Conservation (phyloP, 2,329 filamentous ascomycete species). For the Clarireedia sp. region DNA sequence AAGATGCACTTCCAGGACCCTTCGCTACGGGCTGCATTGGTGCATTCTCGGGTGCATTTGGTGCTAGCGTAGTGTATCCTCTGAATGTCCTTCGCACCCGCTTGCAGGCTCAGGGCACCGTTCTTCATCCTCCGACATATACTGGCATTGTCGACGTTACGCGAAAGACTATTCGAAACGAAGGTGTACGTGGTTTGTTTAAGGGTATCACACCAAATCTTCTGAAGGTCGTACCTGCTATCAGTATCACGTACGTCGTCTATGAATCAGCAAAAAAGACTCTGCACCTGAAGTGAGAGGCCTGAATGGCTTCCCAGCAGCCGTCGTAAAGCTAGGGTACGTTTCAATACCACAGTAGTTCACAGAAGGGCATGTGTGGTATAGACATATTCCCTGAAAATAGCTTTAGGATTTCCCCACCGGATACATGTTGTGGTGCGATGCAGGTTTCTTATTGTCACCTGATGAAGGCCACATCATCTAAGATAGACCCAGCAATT, state of each 20-base stretch:
- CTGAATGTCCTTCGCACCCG: slow-evolving; percentile 88
- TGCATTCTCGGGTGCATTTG: slow-evolving; percentile 82
- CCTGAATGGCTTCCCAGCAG: not conserved
- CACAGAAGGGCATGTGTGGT: not conserved
- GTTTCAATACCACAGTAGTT: not conserved
- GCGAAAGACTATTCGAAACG: slow-evolving; percentile 69
- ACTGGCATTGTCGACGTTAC: slow-evolving; percentile 87
- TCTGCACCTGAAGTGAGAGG: slow-evolving; percentile 34
- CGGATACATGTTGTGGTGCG: too few species aligned
- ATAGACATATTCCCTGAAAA: not conserved
- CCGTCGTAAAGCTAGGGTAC: not conserved
- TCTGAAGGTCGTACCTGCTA: slow-evolving; percentile 89
- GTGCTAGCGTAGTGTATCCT: slow-evolving; percentile 90
- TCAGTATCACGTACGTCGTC: slow-evolving; percentile 91
- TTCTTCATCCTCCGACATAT: slow-evolving; percentile 85
- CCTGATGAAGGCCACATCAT: too few species aligned
- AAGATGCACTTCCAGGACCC: slow-evolving; percentile 73
- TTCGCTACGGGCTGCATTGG: slow-evolving; percentile 83
- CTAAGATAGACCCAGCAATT: too few species aligned
- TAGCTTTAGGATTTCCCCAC: too few species aligned
- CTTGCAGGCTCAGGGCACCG: slow-evolving; percentile 87
- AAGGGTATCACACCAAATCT: slow-evolving; percentile 93
- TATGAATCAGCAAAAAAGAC: slow-evolving; percentile 83
- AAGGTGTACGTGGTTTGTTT: slow-evolving; percentile 82
- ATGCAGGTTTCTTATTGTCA: too few species aligned